Evolutionary conservation across 176 grass and related monocot species (phyloP), one percentile per base, ranked within the genome.

Genomic region (Oryza brachyantha): DNA sequence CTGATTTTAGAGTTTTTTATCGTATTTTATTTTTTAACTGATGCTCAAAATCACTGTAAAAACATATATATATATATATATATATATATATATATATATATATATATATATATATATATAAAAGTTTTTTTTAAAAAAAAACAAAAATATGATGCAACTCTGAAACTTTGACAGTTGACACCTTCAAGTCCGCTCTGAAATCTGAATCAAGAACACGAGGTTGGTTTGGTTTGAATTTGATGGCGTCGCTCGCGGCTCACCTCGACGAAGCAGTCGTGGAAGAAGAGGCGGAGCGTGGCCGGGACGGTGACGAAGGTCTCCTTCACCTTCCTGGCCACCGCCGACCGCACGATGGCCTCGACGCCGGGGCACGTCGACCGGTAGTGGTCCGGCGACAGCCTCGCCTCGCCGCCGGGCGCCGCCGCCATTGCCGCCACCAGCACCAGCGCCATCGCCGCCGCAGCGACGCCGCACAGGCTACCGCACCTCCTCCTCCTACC

Each of bases 221-320:
- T 43, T 5, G 45, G 45, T 50, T n/a, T n/a, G n/a, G n/a, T n/a
- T n/a, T n/a, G n/a, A n/a, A n/a, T n/a, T n/a, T 7, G 16, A 7
- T 1, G 29, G 79, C 41, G 31, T 35, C 3, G 13, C 46, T 81
- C 3, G 13, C 46, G 75, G 41, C 46, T 50, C 78, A 91, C 89
- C 84, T 91, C 45, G 22, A 91, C 72, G 65, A 91, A 87, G 75
- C 84, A 91, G 65, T 91, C 88, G 64, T 91, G 88, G 76, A 91
- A 91, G 88, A 91, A 91, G 75, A 90, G 81, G 31, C 89, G 37
- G 34, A 91, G 72, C 12, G 89, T 91, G 43, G 89, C 85, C 24
- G 85, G 85, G 39, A 91, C 61, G 10, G 85, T 91, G 72, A 87
- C 81, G 59, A 85, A 64, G 60, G 89, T 91, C 81, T 76, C 76